Conservation (phyloP, 208 protist genomes). For the Blastocrithidia nonstop region DNA sequence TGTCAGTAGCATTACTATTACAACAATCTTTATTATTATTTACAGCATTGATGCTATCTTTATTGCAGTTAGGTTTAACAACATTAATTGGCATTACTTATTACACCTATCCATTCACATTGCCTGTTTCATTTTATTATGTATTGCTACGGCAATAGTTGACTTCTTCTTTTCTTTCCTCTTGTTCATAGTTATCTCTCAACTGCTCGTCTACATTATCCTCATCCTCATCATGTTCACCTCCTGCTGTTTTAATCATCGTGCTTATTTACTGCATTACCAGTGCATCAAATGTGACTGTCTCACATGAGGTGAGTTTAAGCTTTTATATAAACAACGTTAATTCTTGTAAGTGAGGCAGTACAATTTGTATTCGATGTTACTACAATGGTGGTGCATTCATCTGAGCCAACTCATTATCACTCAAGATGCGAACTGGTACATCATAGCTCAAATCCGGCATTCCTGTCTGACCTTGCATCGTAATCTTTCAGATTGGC, state of each 20-base stretch:
- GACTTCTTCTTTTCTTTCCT: too few relatives aligned
- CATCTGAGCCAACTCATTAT: constrained; percentile 34
- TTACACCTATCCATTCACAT: too few relatives aligned
- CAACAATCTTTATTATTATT: constrained; percentile 1
- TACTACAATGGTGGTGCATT: constrained; percentile 25
- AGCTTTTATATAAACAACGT: constrained; percentile 61
- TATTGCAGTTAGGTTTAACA: not conserved
- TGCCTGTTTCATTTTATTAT: too few relatives aligned
- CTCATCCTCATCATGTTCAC: constrained; percentile 6
- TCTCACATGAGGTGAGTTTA: constrained; percentile 36
- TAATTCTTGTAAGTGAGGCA: constrained; percentile 53
- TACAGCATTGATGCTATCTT: not conserved
- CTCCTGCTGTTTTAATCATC: not conserved
- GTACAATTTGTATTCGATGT: constrained; percentile 23
- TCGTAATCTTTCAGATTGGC: constrained; percentile 13
- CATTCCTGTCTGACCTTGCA: constrained; percentile 19
- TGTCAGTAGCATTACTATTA: not conserved
- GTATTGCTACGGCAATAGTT: too few relatives aligned
- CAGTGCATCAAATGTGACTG: constrained; percentile 35
- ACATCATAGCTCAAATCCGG: constrained; percentile 60
- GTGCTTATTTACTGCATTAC: too few relatives aligned
- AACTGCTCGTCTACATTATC: not conserved
- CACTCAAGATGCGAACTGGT: constrained; percentile 48
- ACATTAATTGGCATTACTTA: not conserved
- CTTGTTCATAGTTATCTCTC: too few relatives aligned